Evolutionary conservation across 2,329 filamentous ascomycete genomes (phyloP), one percentile per base, ranked within the genome.

Genomic region (Fusarium verticillioides): DNA sequence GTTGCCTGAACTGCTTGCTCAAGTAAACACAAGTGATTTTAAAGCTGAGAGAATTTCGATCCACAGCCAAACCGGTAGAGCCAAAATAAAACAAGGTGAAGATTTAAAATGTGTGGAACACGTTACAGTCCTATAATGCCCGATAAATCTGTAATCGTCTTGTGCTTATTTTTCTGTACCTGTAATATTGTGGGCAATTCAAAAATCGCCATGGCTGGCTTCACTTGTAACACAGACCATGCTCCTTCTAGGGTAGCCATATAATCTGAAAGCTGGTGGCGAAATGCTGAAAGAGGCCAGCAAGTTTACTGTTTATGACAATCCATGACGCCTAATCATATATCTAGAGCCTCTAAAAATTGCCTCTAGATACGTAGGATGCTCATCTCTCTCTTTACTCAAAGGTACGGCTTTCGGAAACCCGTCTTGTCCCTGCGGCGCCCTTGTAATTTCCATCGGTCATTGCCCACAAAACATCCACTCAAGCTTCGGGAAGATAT

Each of bases 391-490:
- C 13, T 1, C 4, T 10, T 13, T 15, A 0, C 42, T 60, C 30
- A 67, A 42, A 21, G 59, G 59, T 5, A 63, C n/a, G 34, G 66
- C 63, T 9, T 16, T 52, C 18, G 5, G 42, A 23, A 34, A 10
- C 7, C 15, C 15, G 15, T 11, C 1, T 26, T 43, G 15, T 26
- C 42, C 9, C 9, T 18, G 15, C 0, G 15, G 7, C 9, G 4
- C 3, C 5, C 15, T 43, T 5, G 3, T 9, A 9, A 37, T 19
- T 9, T 30, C 54, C 26, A 75, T 71, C 0, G 52, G 57, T 26
- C 59, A 18, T 32, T 72, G 68, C 26, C 71, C 72, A 13, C 50
- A 75, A 23, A 67, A n/a, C 18, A 74, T 49, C 69, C 68, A 73
- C 49, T 69, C 53, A 15, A 75, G 37, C 7, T 28, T 23, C 10